Evolutionary conservation across 2,329 filamentous ascomycete genomes (phyloP).

Genomic region (Fusarium sp.): DNA sequence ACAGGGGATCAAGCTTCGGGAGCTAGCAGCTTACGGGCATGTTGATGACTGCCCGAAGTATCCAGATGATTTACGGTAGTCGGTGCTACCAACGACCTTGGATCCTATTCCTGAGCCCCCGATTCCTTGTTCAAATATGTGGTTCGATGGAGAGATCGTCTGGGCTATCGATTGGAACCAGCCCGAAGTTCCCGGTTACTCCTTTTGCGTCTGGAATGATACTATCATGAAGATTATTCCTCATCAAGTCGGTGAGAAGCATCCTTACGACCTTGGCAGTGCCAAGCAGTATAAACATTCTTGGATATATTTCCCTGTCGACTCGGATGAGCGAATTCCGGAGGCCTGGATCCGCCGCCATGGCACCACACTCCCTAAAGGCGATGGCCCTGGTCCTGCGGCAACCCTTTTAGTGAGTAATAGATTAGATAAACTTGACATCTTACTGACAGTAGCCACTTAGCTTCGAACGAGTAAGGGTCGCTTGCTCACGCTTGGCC

Average conservation of each 20-base stretch:
- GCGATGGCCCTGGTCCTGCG: not conserved
- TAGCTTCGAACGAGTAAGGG: not conserved
- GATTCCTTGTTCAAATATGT: not conserved
- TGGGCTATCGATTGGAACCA: not conserved
- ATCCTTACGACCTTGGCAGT: too few relatives aligned
- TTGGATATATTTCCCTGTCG: not conserved
- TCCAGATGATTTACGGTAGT: not conserved
- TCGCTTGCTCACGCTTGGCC: not conserved
- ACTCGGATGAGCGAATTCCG: not conserved
- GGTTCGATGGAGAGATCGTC: not conserved
- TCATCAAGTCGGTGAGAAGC: not conserved
- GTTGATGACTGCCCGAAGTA: not conserved
- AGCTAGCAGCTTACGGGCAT: not conserved
- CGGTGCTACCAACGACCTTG: not conserved
- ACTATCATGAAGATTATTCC: not conserved
- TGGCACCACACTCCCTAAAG: not conserved
- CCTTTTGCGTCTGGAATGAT: not conserved
- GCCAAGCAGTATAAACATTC: not conserved
- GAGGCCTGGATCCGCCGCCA: not conserved
- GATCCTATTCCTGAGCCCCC: not conserved
- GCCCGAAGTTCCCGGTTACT: not conserved
- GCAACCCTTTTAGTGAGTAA: not conserved
- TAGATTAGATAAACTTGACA: not conserved
- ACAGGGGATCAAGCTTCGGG: not conserved
- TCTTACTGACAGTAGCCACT: not conserved